Percentiles rank a stretch among this genome's conserved stretches.
Evolutionary conservation across 345 rosid genomes (phyloP).

Genomic region (Erucastrum elatum): DNA sequence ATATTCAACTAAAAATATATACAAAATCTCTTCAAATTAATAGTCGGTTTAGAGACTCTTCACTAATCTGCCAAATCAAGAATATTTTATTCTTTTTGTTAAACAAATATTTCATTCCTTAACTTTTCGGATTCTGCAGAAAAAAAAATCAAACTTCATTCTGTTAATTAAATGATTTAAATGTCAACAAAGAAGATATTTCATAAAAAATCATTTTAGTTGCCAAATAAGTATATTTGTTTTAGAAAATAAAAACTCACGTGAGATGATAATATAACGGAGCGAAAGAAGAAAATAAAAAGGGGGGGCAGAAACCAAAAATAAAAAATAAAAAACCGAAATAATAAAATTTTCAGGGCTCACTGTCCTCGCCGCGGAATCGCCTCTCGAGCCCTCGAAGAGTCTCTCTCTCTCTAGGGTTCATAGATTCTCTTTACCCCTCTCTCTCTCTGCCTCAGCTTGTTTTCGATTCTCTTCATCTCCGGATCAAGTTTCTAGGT

Average conservation of each 20-base stretch:
- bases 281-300: not conserved
- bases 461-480: slow-evolving; percentile 7
- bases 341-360: not conserved
- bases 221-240: not conserved
- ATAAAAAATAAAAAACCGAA: not conserved
- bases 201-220: not conserved
- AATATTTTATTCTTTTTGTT: not conserved
- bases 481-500: slow-evolving; percentile 25
- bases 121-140: not conserved
- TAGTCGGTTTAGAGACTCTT: not conserved
- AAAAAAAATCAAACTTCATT: not conserved
- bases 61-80: not conserved
- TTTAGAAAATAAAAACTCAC: not conserved
- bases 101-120: not conserved
- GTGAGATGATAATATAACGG: not conserved
- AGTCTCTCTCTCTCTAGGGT: slow-evolving; percentile 28
- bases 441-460: slow-evolving; percentile 6
- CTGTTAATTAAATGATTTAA: not conserved
- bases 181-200: too few relatives aligned
- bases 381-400: slow-evolving; percentile 27
- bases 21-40: not conserved
- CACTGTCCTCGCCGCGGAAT: slow-evolving; percentile 28
- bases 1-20: too few relatives aligned
- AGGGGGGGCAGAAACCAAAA: not conserved
- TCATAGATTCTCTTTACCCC: not conserved